phyloP scores from a whole-genome alignment of 1,284 basidiomycete species.

The Erythrobasidium hasegawianum region DNA sequence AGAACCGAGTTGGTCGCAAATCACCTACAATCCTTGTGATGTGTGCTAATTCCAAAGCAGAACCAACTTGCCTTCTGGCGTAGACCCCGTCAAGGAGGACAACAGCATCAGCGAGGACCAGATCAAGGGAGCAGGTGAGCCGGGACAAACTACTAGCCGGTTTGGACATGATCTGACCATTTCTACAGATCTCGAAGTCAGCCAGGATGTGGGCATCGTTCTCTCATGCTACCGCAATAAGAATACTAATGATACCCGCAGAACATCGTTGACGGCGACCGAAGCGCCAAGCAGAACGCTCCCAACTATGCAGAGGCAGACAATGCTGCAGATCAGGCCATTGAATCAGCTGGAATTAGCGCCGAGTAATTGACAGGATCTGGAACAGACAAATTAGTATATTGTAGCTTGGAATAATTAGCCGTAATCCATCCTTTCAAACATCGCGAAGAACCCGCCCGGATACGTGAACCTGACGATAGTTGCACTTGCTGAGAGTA shows the following conservation, averaged over 20 bases:
- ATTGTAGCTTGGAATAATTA: too few species aligned
- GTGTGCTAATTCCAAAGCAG: too few species aligned
- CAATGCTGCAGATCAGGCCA: slow-evolving; percentile 10
- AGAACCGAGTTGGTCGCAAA: too few species aligned
- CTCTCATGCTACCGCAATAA: too few species aligned
- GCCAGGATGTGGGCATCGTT: background rate
- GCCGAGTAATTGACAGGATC: background rate
- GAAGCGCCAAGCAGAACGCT: slow-evolving; percentile 5
- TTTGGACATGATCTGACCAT: background rate
- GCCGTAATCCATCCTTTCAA: too few species aligned
- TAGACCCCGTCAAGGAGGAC: slow-evolving; percentile 15
- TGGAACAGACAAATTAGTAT: too few species aligned
- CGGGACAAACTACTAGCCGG: background rate
- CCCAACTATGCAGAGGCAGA: slow-evolving; percentile 26
- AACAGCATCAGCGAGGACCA: slow-evolving; percentile 18
- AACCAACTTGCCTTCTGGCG: slow-evolving; percentile 7
- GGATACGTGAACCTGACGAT: too few species aligned
- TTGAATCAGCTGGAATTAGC: slow-evolving; percentile 28
- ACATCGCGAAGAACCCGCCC: too few species aligned
- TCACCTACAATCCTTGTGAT: too few species aligned
- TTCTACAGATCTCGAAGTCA: slow-evolving; percentile 1
- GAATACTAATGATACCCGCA: background rate
- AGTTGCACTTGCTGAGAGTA: too few species aligned
- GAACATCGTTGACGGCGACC: slow-evolving; percentile 27
- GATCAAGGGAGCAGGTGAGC: slow-evolving; percentile 9